These are phyloP conservation scores for Herpotrichia juniperi DNA, from an alignment of 2,329 filamentous ascomycete genomes.

Conservation along the genomic window DNA sequence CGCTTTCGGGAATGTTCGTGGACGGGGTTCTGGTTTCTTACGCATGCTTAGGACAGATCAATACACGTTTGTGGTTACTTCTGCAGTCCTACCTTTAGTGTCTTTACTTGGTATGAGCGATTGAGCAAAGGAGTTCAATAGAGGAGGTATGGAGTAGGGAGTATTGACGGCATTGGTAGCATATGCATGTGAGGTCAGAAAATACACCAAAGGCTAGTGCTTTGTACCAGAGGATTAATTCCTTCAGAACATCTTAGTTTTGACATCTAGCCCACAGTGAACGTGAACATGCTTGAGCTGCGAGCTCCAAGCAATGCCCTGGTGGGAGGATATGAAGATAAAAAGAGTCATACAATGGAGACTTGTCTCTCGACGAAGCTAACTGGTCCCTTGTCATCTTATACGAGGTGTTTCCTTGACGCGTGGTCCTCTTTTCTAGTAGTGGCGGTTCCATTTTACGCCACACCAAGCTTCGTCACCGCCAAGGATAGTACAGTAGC, in stretches of 20 bases:
- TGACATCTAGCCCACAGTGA: too few species aligned
- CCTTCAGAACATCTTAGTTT: neutral
- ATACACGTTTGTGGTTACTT: conserved; percentile 28
- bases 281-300: too few species aligned
- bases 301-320: too few species aligned
- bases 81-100: conserved; percentile 31
- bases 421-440: too few species aligned
- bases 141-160: neutral
- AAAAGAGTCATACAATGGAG: too few species aligned
- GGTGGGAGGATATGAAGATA: too few species aligned
- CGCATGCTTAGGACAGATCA: conserved; percentile 12
- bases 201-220: neutral
- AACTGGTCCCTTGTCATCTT: too few species aligned
- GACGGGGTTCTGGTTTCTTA: conserved; percentile 2
- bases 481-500: conserved; percentile 2
- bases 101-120: conserved; percentile 3
- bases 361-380: too few species aligned
- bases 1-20: conserved; percentile 3
- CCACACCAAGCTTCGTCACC: neutral
- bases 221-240: neutral
- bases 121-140: neutral
- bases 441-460: too few species aligned
- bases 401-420: too few species aligned
- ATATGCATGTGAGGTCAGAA: conserved; percentile 1
- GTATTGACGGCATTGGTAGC: conserved; percentile 10